phyloP scores from a whole-genome alignment of 1,284 basidiomycete species.

The Chiua sp. region DNA sequence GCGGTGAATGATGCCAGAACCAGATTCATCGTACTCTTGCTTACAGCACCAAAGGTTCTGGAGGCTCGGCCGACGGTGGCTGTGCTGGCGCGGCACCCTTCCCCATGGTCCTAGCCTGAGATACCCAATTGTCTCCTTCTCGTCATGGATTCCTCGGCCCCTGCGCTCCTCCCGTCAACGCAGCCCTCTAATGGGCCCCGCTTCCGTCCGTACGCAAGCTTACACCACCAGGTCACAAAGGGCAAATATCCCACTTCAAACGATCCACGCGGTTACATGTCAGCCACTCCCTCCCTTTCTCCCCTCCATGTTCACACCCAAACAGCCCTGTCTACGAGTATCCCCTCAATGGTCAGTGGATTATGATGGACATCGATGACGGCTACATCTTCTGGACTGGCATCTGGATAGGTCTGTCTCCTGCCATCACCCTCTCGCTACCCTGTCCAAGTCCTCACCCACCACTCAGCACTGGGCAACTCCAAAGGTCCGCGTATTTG shows the following conservation, averaged over 20 bases:
- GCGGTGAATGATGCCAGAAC: too few relatives aligned
- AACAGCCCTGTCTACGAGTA: slow-evolving; percentile 85
- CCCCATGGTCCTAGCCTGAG: too few relatives aligned
- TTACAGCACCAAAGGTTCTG: too few relatives aligned
- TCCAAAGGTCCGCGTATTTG: slow-evolving; percentile 66
- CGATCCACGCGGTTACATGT: slow-evolving; percentile 89
- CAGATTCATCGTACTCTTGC: too few relatives aligned
- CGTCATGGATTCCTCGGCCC: slow-evolving; percentile 21
- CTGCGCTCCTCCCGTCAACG: slow-evolving; percentile 43
- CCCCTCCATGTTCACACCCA: slow-evolving; percentile 7
- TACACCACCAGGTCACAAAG: slow-evolving; percentile 81
- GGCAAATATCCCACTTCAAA: slow-evolving; percentile 87
- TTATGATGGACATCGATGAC: slow-evolving; percentile 92
- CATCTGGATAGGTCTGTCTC: slow-evolving; percentile 79
- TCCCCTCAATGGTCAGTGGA: slow-evolving; percentile 86
- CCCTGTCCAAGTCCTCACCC: slow-evolving; percentile 13
- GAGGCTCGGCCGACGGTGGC: too few relatives aligned
- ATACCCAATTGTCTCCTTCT: slow-evolving; percentile 1
- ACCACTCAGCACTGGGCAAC: slow-evolving; percentile 70
- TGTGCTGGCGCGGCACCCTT: too few relatives aligned
- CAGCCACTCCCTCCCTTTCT: slow-evolving; percentile 10
- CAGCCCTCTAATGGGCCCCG: slow-evolving; percentile 54
- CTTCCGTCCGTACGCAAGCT: slow-evolving; percentile 77
- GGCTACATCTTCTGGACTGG: slow-evolving; percentile 88
- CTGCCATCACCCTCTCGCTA: not conserved